phyloP scores from a whole-genome alignment of 371 early-diverging fungal species.

The Fennellomyces sp. region DNA sequence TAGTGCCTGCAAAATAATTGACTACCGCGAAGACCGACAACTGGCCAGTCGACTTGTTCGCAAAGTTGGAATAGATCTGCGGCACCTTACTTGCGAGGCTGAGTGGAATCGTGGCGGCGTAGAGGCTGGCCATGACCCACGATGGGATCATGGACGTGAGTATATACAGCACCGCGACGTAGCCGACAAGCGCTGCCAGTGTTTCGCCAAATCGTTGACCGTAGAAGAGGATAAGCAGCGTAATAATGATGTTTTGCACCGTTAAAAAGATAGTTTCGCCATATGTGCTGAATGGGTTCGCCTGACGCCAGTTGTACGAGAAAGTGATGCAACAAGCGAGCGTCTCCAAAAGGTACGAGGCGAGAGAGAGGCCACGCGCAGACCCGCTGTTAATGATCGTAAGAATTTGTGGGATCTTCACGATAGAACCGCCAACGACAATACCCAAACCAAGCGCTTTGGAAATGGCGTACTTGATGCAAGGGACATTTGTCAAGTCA shows the following conservation, averaged over 20 bases:
- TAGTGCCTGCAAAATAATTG: conserved; percentile 82
- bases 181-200: conserved; percentile 28
- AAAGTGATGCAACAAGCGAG: conserved; percentile 75
- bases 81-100: conserved; percentile 81
- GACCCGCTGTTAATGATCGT: conserved; percentile 81
- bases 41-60: conserved; percentile 83
- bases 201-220: conserved; percentile 26
- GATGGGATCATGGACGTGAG: conserved; percentile 55
- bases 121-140: conserved; percentile 60
- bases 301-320: conserved; percentile 82
- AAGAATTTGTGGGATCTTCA: conserved; percentile 95
- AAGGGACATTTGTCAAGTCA: conserved; percentile 65
- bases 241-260: conserved; percentile 78
- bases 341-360: conserved; percentile 85
- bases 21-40: conserved; percentile 87
- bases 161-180: conserved; percentile 38
- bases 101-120: conserved; percentile 80
- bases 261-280: conserved; percentile 86
- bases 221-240: conserved; percentile 71
- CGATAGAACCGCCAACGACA: conserved; percentile 84
- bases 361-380: conserved; percentile 80
- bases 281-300: conserved; percentile 91
- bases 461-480: conserved; percentile 82
- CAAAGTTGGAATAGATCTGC: conserved; percentile 83
- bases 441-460: conserved; percentile 93